These are phyloP conservation scores for Lipomyces japonicus DNA, from an alignment of 805 yeast genomes.

Conservation along the genomic window DNA sequence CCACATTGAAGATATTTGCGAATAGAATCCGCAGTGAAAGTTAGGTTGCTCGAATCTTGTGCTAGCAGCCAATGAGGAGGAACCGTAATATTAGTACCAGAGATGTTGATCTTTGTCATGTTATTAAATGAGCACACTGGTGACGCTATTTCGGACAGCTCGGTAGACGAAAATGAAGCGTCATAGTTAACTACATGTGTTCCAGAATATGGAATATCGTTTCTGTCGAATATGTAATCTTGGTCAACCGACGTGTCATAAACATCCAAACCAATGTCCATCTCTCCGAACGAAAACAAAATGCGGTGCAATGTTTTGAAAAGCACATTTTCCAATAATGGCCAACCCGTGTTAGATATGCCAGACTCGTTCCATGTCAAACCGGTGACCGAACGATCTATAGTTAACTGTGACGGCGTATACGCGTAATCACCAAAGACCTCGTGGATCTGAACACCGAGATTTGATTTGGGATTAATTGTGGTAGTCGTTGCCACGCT, in stretches of 20 bases:
- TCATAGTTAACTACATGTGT: neutral
- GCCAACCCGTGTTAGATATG: conserved; percentile 20
- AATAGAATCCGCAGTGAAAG: conserved; percentile 44
- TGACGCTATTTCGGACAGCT: neutral
- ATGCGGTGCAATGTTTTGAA: conserved; percentile 14
- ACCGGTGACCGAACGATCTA: conserved; percentile 3
- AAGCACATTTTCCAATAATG: conserved; percentile 13
- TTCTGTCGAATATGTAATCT: conserved; percentile 6
- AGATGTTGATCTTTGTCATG: conserved; percentile 1
- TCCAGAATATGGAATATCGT: conserved; percentile 17
- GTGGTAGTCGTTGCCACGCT: neutral
- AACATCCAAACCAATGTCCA: conserved; percentile 2
- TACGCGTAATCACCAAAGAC: conserved; percentile 9
- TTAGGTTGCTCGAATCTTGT: conserved; percentile 40
- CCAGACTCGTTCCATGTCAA: conserved; percentile 22
- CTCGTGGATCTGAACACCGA: conserved; percentile 4
- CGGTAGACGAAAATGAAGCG: conserved; percentile 7
- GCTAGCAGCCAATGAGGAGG: conserved; percentile 41
- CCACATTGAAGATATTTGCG: conserved; percentile 52
- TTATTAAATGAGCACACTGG: conserved; percentile 9
- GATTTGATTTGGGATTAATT: neutral
- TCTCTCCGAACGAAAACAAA: conserved; percentile 20
- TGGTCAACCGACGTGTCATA: conserved; percentile 11
- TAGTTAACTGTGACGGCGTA: conserved; percentile 11
- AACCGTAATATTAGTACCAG: neutral